Conservation (phyloP, 2,329 filamentous ascomycete genomes). For the Colletotrichum gigasporum region DNA sequence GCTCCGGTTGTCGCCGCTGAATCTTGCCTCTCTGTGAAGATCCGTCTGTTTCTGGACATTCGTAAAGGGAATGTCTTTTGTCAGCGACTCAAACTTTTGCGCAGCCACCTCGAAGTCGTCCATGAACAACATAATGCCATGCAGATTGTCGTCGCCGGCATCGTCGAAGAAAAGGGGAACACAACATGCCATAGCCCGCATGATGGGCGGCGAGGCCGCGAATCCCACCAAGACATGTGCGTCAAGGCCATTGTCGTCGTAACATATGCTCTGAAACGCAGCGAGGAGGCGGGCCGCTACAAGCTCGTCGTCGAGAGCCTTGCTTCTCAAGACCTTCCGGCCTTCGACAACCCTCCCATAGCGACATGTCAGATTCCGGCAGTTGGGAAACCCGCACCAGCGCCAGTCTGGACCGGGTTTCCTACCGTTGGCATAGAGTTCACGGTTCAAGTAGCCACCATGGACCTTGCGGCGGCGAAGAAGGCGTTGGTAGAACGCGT, state of each 20-base stretch:
- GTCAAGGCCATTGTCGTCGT: background rate
- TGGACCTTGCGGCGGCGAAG: background rate
- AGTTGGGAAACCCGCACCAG: constrained; percentile 2
- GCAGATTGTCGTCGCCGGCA: background rate
- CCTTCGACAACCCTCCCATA: background rate
- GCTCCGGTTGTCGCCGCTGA: background rate
- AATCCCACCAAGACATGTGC: background rate
- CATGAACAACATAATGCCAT: background rate
- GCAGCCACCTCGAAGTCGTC: background rate
- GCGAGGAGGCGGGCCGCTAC: background rate
- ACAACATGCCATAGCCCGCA: background rate
- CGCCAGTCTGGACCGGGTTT: background rate
- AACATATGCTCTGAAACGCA: background rate
- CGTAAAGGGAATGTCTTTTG: background rate
- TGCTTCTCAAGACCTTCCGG: background rate
- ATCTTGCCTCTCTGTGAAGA: background rate
- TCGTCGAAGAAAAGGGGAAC: background rate
- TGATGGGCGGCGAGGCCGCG: background rate
- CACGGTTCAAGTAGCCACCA: background rate
- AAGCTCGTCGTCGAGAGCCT: background rate
- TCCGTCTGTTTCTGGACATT: background rate
- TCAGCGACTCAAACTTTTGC: too few relatives aligned
- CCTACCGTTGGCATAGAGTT: background rate
- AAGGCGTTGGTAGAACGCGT: background rate
- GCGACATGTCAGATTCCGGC: background rate